These are phyloP conservation scores for Erythrobasidium yunnanense DNA, from an alignment of 768 basidiomycete genomes.

Conservation along the genomic window DNA sequence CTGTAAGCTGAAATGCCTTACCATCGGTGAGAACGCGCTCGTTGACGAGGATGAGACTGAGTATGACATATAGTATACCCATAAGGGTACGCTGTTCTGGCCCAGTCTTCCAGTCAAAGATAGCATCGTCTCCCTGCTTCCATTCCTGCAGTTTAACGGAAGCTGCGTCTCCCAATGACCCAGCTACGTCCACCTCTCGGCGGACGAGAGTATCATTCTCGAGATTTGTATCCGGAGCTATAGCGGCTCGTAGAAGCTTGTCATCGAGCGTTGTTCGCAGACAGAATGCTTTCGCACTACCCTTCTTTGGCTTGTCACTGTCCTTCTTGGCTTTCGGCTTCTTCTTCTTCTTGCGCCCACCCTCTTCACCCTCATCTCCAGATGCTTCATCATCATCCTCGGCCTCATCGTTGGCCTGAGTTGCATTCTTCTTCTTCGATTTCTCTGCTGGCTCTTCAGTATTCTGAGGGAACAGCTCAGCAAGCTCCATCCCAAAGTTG, in stretches of 20 bases:
- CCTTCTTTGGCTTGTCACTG: background rate
- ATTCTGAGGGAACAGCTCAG: background rate
- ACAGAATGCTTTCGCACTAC: conserved; percentile 3
- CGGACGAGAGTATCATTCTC: background rate
- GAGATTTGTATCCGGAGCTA: background rate
- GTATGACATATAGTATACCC: conserved; percentile 68
- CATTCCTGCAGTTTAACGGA: conserved; percentile 53
- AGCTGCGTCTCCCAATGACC: background rate
- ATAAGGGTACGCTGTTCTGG: conserved; percentile 54
- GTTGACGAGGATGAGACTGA: conserved; percentile 70
- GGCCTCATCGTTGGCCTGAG: background rate
- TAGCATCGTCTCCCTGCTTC: conserved; percentile 73
- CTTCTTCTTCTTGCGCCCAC: conserved; percentile 11
- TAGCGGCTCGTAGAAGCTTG: conserved; percentile 2
- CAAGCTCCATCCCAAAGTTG: conserved; percentile 10
- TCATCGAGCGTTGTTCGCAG: background rate
- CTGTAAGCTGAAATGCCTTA: conserved; percentile 44
- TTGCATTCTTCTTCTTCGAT: background rate
- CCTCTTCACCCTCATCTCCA: background rate
- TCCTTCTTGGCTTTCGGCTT: background rate
- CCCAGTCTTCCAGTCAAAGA: conserved; percentile 68
- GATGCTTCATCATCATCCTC: background rate
- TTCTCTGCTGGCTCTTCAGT: background rate
- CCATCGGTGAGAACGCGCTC: conserved; percentile 64
- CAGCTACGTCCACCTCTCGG: background rate